phyloP scores from a whole-genome alignment of 306 rosid species.

The Sesbania bispinosa region DNA sequence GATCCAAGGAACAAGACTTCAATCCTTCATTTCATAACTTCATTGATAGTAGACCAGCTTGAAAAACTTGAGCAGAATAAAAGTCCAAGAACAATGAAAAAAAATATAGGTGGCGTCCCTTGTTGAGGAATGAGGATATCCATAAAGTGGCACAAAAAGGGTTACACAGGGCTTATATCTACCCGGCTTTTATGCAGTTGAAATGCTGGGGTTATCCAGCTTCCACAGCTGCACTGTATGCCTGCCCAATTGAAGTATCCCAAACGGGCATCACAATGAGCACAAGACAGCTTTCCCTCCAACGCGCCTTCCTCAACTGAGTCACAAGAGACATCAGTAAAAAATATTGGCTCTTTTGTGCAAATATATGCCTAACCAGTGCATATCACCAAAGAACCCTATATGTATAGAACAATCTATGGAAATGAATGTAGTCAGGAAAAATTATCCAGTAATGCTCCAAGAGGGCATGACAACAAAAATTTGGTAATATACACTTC shows the following conservation, averaged over 20 bases:
- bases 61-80: conserved; percentile 29
- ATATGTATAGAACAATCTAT: not conserved
- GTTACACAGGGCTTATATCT: conserved; percentile 60
- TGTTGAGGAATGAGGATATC: not conserved
- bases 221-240: conserved; percentile 94
- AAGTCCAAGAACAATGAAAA: conserved; percentile 10
- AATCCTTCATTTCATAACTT: conserved; percentile 13
- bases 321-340: conserved; percentile 30
- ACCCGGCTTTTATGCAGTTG: conserved; percentile 90
- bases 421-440: conserved; percentile 1
- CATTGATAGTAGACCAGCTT: conserved; percentile 16
- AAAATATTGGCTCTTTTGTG: not conserved
- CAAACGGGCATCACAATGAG: conserved; percentile 87
- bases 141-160: conserved; percentile 4
- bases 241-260: conserved; percentile 96
- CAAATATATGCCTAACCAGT: not conserved
- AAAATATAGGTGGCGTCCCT: not conserved
- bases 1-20: conserved; percentile 9
- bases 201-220: conserved; percentile 98
- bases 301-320: conserved; percentile 92
- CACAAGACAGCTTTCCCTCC: conserved; percentile 88
- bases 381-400: not conserved
- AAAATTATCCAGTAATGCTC: not conserved
- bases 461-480: not conserved
- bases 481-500: not conserved